These are phyloP conservation scores for Silene coronaria DNA, from an alignment of 179 eudicot genomes.

Conservation along the genomic window DNA sequence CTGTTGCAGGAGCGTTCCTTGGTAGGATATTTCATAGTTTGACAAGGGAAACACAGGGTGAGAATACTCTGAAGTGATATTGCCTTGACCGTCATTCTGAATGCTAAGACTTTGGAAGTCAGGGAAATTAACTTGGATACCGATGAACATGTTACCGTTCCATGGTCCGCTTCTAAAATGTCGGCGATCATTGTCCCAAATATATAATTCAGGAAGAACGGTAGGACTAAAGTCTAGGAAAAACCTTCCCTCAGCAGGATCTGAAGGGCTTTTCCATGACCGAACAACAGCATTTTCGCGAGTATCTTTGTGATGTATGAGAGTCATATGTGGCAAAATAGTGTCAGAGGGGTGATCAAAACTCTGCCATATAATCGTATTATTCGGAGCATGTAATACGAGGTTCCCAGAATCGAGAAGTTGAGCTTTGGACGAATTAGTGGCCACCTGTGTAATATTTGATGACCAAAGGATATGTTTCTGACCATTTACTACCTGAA, in stretches of 20 bases:
- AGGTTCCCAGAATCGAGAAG: constrained; percentile 47
- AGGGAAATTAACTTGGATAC: constrained; percentile 19
- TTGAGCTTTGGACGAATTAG: constrained; percentile 22
- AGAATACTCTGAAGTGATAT: constrained; percentile 11
- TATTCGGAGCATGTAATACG: constrained; percentile 25
- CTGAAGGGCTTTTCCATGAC: constrained; percentile 38
- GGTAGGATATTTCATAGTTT: constrained; percentile 9
- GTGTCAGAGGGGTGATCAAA: constrained; percentile 49
- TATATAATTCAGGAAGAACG: constrained; percentile 15
- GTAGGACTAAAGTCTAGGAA: constrained; percentile 14
- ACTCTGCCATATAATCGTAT: constrained; percentile 43
- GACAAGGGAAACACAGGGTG: neutral
- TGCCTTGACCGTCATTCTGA: constrained; percentile 9
- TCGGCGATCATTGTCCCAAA: constrained; percentile 21
- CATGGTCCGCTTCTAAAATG: constrained; percentile 35
- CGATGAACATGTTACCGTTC: constrained; percentile 29
- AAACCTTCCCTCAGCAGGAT: constrained; percentile 35
- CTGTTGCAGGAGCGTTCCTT: constrained; percentile 10
- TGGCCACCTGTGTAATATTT: neutral
- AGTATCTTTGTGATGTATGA: constrained; percentile 9
- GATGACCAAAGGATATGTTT: constrained; percentile 35
- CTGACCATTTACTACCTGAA: constrained; percentile 20
- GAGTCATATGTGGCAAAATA: constrained; percentile 31
- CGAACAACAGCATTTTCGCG: neutral
- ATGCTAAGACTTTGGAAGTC: constrained; percentile 10